phyloP scores from a whole-genome alignment of 805 yeast genomes.

The Jamesozyma spencerorum region DNA sequence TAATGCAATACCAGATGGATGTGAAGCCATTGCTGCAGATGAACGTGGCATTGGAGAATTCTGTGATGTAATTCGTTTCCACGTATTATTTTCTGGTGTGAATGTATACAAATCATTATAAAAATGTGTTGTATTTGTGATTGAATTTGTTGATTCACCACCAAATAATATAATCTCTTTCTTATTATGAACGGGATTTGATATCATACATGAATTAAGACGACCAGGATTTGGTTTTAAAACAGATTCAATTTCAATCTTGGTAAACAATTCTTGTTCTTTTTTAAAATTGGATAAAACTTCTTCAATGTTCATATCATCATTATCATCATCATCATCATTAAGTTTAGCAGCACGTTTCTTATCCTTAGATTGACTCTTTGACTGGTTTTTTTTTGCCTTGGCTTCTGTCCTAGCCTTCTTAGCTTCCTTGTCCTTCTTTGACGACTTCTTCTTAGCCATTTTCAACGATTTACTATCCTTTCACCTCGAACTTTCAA shows the following conservation, averaged over 20 bases:
- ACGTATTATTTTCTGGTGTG: constrained; percentile 63
- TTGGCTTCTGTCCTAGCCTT: constrained; percentile 83
- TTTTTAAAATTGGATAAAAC: constrained; percentile 66
- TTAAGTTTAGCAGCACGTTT: constrained; percentile 55
- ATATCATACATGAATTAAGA: constrained; percentile 63
- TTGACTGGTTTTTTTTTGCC: constrained; percentile 61
- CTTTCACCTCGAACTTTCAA: neutral
- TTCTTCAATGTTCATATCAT: constrained; percentile 79
- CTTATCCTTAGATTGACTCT: constrained; percentile 66
- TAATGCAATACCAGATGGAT: constrained; percentile 78
- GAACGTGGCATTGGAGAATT: constrained; percentile 89
- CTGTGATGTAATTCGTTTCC: constrained; percentile 73
- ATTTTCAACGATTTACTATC: constrained; percentile 29
- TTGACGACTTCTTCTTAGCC: constrained; percentile 66
- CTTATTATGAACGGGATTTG: constrained; percentile 66
- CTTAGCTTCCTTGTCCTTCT: constrained; percentile 83
- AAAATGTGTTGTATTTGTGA: constrained; percentile 48
- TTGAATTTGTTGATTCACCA: constrained; percentile 58
- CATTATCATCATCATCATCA: constrained; percentile 73
- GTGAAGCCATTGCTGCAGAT: constrained; percentile 88
- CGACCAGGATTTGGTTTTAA: constrained; percentile 44
- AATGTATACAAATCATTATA: constrained; percentile 74
- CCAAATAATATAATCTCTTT: constrained; percentile 80
- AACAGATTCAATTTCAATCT: constrained; percentile 51
- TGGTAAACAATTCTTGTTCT: constrained; percentile 72